Evolutionary conservation across 228 moss, liverwort and hornwort genomes (phyloP), one percentile per base, ranked within the genome.

Genomic region (Sphagnum magellanicum): DNA sequence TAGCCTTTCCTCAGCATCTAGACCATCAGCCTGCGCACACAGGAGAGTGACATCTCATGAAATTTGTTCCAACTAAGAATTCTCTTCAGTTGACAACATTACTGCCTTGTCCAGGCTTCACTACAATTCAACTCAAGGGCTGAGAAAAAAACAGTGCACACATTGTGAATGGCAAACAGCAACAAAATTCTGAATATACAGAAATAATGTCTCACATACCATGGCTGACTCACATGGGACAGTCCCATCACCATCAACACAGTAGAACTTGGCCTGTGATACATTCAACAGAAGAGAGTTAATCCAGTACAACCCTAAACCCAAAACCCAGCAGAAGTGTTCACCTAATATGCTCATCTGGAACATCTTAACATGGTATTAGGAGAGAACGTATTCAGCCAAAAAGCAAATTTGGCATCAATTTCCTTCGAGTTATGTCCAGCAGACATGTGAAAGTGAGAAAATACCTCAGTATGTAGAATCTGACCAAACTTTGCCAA

Each of bases 181-280:
- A 47, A 4, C 5, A 14, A 13, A n/a, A 14, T 8, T 8, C 14
- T 14, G 14, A 14, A 14, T 58, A 58, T 58, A 58, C 58, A 58
- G 58, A 58, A 58, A 4, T 67, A 6, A 63, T 8, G 59, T 67
- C 46, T 62, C 10, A 58, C 72, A 73, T 78, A 97, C 97, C 93
- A 88, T 85, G 64, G 97, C 97, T 72, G 97, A 97, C 74, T 97
- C 97, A 12, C 82, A 79, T 78, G 97, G 97, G n/a, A 97, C 97
- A 52, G 97, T 97, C 52, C 93, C 93, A 79, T 97, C 97, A 48
- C 97, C 97, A 79, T 97, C 92, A 63, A 91, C 91, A 79, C 71
- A 97, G 50, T 73, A 60, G 73, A 88, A 93, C 62, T 93, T 84
- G 49, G 80, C 97, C 97, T 97, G 74, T 64, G 32, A 32, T 59